Evolutionary conservation across 1,139 yeast genomes (phyloP).

Genomic region (Hemisphaericaspora subhashii): DNA sequence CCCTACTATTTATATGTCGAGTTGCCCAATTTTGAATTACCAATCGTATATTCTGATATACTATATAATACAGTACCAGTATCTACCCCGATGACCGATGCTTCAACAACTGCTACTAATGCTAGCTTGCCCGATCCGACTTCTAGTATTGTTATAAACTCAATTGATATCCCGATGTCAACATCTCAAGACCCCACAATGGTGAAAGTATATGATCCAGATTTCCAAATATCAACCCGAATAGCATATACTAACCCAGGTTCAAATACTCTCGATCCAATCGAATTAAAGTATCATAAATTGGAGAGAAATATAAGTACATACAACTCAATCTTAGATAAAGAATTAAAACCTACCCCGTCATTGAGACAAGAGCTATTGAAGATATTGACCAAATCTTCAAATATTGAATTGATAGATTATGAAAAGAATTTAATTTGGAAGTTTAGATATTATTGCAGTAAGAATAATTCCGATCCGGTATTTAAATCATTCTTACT

Average conservation of each 20-base stretch:
- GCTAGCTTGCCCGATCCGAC: slow-evolving; percentile 10
- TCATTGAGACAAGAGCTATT: slow-evolving; percentile 74
- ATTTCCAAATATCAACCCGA: slow-evolving; percentile 25
- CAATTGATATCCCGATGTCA: slow-evolving; percentile 34
- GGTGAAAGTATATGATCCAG: slow-evolving; percentile 40
- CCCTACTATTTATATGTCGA: slow-evolving; percentile 61
- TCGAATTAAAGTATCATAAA: slow-evolving; percentile 82
- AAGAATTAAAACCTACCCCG: slow-evolving; percentile 86
- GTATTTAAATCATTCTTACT: slow-evolving; percentile 59
- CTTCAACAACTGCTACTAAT: slow-evolving; percentile 5
- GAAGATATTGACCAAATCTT: slow-evolving; percentile 70
- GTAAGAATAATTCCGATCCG: slow-evolving; percentile 50
- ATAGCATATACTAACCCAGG: slow-evolving; percentile 11
- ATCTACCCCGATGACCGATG: slow-evolving; percentile 3
- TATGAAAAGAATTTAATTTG: slow-evolving; percentile 87
- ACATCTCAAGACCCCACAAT: slow-evolving; percentile 11
- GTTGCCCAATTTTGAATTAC: slow-evolving; percentile 74
- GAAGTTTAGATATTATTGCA: slow-evolving; percentile 86
- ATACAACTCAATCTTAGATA: slow-evolving; percentile 66
- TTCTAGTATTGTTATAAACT: slow-evolving; percentile 32
- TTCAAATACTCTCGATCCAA: slow-evolving; percentile 56
- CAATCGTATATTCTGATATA: slow-evolving; percentile 74
- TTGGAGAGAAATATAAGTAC: slow-evolving; percentile 78
- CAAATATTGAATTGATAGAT: slow-evolving; percentile 77
- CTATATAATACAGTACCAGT: slow-evolving; percentile 22